phyloP scores from a whole-genome alignment of 345 rosid species.

The Noccaea caerulescens region DNA sequence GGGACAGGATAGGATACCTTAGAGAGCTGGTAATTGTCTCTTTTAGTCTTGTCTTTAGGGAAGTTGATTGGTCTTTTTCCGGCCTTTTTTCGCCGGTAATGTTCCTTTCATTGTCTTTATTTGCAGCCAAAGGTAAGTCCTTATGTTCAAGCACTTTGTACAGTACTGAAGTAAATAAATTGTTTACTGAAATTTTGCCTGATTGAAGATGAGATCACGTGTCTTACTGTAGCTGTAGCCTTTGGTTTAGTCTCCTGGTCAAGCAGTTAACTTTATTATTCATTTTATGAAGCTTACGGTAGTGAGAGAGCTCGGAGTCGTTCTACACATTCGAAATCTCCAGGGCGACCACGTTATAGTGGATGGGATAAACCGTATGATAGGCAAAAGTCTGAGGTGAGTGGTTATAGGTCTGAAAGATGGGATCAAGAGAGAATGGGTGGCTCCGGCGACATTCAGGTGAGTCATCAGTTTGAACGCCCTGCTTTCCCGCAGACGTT shows the following conservation, averaged over 20 bases:
- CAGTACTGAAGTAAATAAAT: constrained; percentile 65
- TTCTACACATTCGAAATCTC: constrained; percentile 90
- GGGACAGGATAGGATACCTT: constrained; percentile 82
- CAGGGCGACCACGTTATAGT: constrained; percentile 64
- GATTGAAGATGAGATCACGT: constrained; percentile 53
- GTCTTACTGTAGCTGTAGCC: constrained; percentile 56
- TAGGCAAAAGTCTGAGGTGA: constrained; percentile 63
- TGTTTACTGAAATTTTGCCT: constrained; percentile 58
- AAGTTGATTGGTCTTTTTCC: constrained; percentile 45
- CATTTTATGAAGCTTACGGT: constrained; percentile 98
- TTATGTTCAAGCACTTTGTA: constrained; percentile 72
- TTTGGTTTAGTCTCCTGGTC: constrained; percentile 58
- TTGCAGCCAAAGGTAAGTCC: constrained; percentile 99
- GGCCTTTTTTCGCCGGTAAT: constrained; percentile 31
- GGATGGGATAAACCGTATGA: constrained; percentile 78
- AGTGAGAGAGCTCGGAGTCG: constrained; percentile 89
- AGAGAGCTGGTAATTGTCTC: constrained; percentile 61
- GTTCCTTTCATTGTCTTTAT: constrained; percentile 51
- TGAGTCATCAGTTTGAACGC: constrained; percentile 69
- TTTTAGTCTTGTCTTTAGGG: constrained; percentile 45
- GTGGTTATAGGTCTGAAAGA: constrained; percentile 70
- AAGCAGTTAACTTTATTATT: constrained; percentile 82
- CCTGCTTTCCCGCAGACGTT: constrained; percentile 65
- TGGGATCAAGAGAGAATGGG: constrained; percentile 77
- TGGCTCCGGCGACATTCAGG: constrained; percentile 58